Base-by-base conservation (phyloP, 2,329 filamentous ascomycete genomes). In the Alternaria angustiovoidea region DNA sequence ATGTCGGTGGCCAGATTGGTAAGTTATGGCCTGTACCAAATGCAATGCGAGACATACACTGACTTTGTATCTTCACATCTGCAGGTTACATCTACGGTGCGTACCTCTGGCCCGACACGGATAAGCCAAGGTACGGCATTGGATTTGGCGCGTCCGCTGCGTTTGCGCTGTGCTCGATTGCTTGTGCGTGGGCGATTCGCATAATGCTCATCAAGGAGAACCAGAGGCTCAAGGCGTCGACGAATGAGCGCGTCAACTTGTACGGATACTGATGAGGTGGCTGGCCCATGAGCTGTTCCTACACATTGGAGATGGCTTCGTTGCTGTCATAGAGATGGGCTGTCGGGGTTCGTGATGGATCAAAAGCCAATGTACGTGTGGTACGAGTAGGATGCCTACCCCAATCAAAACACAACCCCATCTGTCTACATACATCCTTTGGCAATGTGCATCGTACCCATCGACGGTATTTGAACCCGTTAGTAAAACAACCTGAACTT, bases 101-200 rank as follows among this genome's bases (percentile, higher is more conserved):
- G 1, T 72, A 74, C 41, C 53, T 73, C 28, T 73, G 70, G 69
- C 71, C 72, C 5, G 62, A 71, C 7, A 58, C 57, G 9, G 72
- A 74, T 34, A 57, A 61, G 12, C 71, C 72, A 2, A 54, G 72
- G 1, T 75, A 68, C 39, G 71, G 64, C 3, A 73, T 74, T 34
- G 72, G 72, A 1, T 74, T 74, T 22, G 72, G 72, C 7, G 71
- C 72, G 2, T 73, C 70, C 7, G 72, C 72, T 12, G 71, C 58
- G 5, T 72, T 74, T 63, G 72, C 72, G 22, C 42, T 74, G 11
- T 57, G 61, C 32, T 72, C 71, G 5, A 73, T 75, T 59, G 70
- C n/a, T 32, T 75, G 71, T 53, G 72, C 70, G 7, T 75, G 72
- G 72, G 48, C 61, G 8, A 71, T 75, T 36, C 65, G 72, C 9